These are phyloP conservation scores for Paraphaeosphaeria sporulosa DNA, from an alignment of 2,329 filamentous ascomycete genomes.

Conservation along the genomic window DNA sequence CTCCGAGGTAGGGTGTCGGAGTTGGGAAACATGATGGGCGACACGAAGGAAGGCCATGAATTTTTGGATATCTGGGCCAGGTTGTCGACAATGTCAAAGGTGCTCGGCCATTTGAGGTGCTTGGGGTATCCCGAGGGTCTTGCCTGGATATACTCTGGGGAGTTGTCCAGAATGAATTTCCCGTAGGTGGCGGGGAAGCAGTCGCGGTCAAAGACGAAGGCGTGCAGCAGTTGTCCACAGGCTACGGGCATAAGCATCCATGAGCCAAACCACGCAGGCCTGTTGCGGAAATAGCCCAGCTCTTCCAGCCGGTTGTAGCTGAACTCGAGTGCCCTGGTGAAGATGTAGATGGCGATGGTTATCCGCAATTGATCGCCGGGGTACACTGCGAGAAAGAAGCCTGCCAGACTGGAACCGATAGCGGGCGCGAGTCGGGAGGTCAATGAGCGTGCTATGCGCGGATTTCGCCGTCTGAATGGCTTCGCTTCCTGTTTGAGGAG, in stretches of 20 bases:
- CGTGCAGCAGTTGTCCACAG: conserved; percentile 59
- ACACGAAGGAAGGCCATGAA: conserved; percentile 87
- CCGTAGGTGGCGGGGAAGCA: conserved; percentile 65
- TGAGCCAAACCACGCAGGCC: conserved; percentile 70
- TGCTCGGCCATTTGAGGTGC: conserved; percentile 75
- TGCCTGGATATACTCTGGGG: conserved; percentile 78
- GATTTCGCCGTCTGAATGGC: conserved; percentile 84
- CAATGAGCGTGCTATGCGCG: conserved; percentile 74
- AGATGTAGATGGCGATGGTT: conserved; percentile 80
- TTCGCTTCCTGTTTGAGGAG: conserved; percentile 81
- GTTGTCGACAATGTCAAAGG: conserved; percentile 79
- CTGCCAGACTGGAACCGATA: conserved; percentile 87
- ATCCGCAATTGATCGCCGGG: conserved; percentile 75
- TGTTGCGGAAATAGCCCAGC: conserved; percentile 68
- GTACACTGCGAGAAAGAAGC: conserved; percentile 81
- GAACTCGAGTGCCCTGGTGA: conserved; percentile 85
- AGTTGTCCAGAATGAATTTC: conserved; percentile 72
- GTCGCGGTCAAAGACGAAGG: conserved; percentile 60
- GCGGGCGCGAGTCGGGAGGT: conserved; percentile 87
- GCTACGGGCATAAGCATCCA: conserved; percentile 61
- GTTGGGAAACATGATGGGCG: conserved; percentile 84
- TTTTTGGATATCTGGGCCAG: conserved; percentile 81
- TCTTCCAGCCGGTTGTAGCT: conserved; percentile 84
- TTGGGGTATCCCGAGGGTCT: conserved; percentile 73
- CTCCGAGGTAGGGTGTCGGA: conserved; percentile 69